Conservation (phyloP, 306 rosid species). For the Potentilla sterilis region DNA sequence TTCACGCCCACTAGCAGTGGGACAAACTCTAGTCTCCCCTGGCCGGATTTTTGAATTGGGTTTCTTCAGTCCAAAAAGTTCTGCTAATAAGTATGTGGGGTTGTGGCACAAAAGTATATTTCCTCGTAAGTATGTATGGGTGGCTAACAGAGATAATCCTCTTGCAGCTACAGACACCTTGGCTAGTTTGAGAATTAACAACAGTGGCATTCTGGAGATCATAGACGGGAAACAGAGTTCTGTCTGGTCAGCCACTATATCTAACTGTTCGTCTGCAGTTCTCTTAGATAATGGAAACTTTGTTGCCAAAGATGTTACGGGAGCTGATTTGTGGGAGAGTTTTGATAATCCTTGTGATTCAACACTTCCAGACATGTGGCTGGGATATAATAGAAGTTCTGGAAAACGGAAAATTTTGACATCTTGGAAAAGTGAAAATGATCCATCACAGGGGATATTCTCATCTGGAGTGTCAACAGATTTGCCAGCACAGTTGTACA, state of each 20-base stretch:
- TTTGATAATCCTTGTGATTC: constrained; percentile 13
- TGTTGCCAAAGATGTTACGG: background rate
- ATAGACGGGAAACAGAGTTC: background rate
- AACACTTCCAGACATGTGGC: constrained; percentile 24
- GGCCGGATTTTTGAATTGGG: background rate
- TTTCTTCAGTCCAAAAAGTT: background rate
- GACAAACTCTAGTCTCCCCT: background rate
- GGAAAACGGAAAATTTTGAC: constrained; percentile 27
- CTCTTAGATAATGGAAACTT: background rate
- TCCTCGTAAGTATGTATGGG: background rate
- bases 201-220: background rate
- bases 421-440: constrained; percentile 41
- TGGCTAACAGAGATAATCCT: background rate
- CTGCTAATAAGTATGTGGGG: background rate
- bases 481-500: constrained; percentile 30
- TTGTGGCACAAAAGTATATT: background rate
- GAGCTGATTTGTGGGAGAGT: background rate
- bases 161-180: background rate
- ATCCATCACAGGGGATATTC: constrained; percentile 42
- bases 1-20: background rate
- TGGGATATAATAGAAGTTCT: constrained; percentile 32
- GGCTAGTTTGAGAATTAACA: background rate
- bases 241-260: background rate
- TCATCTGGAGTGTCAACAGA: constrained; percentile 18
- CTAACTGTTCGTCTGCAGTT: background rate